Percentiles rank a stretch among this genome's conserved stretches.
These are phyloP conservation scores for Populus hybrid DNA, from an alignment of 441 rosid species.

Conservation along the genomic window DNA sequence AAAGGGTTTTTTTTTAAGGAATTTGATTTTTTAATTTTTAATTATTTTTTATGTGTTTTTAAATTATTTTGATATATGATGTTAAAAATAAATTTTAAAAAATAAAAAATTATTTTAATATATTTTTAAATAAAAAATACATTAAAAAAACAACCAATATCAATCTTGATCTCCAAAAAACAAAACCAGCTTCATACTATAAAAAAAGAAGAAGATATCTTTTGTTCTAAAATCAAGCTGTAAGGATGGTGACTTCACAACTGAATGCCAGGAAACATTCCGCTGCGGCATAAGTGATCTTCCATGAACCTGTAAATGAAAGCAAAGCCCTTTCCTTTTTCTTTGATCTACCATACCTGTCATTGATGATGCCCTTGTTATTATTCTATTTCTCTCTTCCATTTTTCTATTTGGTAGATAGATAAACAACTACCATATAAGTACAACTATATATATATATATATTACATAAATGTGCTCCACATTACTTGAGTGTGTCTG, in stretches of 20 bases:
- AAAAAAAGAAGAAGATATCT: too few species aligned
- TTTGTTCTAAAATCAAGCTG: not conserved
- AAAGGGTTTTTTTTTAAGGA: too few species aligned
- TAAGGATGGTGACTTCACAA: slow-evolving; percentile 30
- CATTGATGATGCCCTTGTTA: slow-evolving; percentile 1
- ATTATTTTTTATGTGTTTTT: too few species aligned
- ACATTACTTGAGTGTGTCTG: not conserved
- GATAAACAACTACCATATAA: slow-evolving; percentile 11
- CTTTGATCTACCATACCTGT: slow-evolving; percentile 20
- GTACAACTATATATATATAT: not conserved
- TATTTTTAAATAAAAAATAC: too few species aligned
- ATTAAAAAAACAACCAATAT: too few species aligned
- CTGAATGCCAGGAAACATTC: slow-evolving; percentile 28
- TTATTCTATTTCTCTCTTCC: not conserved
- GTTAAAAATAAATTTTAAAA: too few species aligned
- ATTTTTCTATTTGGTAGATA: slow-evolving; percentile 2
- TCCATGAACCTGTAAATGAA: slow-evolving; percentile 35
- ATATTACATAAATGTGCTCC: not conserved
- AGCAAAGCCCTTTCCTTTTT: slow-evolving; percentile 29
- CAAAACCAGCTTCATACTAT: not conserved
- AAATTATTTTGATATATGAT: too few species aligned
- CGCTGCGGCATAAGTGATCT: not conserved
- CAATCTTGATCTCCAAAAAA: not conserved
- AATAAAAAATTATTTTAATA: too few species aligned
- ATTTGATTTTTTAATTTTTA: too few species aligned